Percentiles rank a stretch among this genome's conserved stretches.
Evolutionary conservation across 305 asterid species (phyloP).

Genomic region (Nicotiana rustica): DNA sequence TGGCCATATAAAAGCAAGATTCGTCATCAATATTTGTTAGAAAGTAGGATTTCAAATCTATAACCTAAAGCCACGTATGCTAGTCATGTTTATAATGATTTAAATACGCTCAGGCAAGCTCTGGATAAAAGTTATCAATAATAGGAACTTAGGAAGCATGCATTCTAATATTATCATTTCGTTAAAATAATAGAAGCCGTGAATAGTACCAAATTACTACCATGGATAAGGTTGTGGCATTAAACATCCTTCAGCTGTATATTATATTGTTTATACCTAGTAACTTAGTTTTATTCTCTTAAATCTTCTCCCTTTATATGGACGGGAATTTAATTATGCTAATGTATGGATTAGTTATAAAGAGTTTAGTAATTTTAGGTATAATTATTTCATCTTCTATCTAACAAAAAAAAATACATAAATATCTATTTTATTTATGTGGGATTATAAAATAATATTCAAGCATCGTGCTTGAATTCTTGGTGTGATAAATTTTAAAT

Average conservation of each 20-base stretch:
- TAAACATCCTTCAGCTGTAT: neutral
- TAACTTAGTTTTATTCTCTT: neutral
- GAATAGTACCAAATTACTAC: neutral
- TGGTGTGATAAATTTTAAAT: no score
- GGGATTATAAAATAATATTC: no score
- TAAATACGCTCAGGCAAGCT: neutral
- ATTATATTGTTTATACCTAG: neutral
- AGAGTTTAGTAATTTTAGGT: no score
- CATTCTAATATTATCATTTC: neutral
- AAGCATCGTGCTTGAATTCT: no score
- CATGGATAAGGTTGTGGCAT: no score
- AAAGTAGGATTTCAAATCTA: constrained; percentile 5
- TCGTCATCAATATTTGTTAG: constrained; percentile 25
- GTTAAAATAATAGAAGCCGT: neutral
- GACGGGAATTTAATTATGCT: no score
- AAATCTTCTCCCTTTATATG: neutral
- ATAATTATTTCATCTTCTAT: no score
- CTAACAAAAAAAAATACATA: no score
- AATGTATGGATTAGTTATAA: no score
- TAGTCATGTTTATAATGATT: neutral
- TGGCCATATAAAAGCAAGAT: constrained; percentile 16
- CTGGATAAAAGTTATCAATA: neutral
- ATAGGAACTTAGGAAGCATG: constrained; percentile 10
- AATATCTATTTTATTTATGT: no score
- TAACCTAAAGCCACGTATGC: neutral